phyloP scores from a whole-genome alignment of 2,329 filamentous ascomycete species.

The Orbilia quercus region DNA sequence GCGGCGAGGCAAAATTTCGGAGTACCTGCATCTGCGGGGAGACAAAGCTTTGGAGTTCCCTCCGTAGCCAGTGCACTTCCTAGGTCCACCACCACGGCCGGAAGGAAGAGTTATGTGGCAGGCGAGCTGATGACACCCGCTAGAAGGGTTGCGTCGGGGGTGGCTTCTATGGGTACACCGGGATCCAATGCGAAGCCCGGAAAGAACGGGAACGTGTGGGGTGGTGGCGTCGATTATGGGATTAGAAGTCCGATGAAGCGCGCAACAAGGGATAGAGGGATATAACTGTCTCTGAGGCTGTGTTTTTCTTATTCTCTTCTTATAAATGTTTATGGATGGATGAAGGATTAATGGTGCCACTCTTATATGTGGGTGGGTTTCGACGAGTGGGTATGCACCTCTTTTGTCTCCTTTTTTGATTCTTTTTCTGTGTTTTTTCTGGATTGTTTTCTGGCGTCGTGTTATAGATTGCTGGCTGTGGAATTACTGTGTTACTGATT shows the following conservation, averaged over 20 bases:
- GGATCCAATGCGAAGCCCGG: slow-evolving; percentile 19
- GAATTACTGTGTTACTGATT: slow-evolving; percentile 4
- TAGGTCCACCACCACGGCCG: slow-evolving; percentile 10
- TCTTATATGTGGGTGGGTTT: neutral
- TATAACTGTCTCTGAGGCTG: neutral
- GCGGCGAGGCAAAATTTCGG: slow-evolving; percentile 32
- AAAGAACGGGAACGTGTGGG: slow-evolving; percentile 51
- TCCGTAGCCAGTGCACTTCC: slow-evolving; percentile 17
- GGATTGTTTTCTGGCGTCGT: slow-evolving; percentile 26
- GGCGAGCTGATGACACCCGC: slow-evolving; percentile 48
- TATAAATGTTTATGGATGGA: neutral
- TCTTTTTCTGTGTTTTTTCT: too few relatives aligned
- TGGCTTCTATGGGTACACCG: slow-evolving; percentile 1
- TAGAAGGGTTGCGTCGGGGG: slow-evolving; percentile 22
- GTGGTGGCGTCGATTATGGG: slow-evolving; percentile 47
- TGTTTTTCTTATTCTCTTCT: neutral
- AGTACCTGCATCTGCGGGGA: slow-evolving; percentile 1
- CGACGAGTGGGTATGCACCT: neutral
- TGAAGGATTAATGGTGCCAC: neutral
- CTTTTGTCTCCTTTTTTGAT: neutral
- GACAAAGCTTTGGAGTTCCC: slow-evolving; percentile 40
- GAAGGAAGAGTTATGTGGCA: slow-evolving; percentile 36
- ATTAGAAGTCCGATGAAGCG: slow-evolving; percentile 46
- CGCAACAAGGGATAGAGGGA: slow-evolving; percentile 34
- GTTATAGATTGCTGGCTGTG: slow-evolving; percentile 33